Percentiles rank a stretch among this genome's conserved stretches.
Evolutionary conservation across 495 filamentous ascomycete species (phyloP).

Genomic region (Aspergillus leporis): DNA sequence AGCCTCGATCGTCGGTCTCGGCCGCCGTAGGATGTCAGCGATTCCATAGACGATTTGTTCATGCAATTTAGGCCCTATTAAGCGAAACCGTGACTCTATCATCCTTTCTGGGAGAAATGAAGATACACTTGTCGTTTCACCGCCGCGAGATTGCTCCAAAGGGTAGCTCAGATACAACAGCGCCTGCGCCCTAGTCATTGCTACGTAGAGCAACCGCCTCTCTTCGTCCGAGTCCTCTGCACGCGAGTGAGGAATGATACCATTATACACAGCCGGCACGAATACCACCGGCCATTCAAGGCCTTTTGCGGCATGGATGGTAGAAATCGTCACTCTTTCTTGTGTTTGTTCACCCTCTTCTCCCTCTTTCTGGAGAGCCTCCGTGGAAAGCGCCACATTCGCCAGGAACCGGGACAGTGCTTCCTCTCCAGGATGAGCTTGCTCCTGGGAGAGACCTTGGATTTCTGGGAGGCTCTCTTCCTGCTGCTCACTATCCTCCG

Average conservation of each 20-base stretch:
- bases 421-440: slow-evolving; percentile 57
- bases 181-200: slow-evolving; percentile 93
- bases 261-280: slow-evolving; percentile 86
- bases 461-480: slow-evolving; percentile 76
- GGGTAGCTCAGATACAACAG: slow-evolving; percentile 92
- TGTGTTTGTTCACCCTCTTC: slow-evolving; percentile 45
- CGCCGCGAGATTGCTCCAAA: slow-evolving; percentile 56
- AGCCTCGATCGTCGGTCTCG: slow-evolving; percentile 48
- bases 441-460: slow-evolving; percentile 71
- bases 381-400: slow-evolving; percentile 84
- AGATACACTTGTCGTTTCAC: slow-evolving; percentile 62
- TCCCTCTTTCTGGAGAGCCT: slow-evolving; percentile 61
- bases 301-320: slow-evolving; percentile 95
- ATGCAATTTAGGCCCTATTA: slow-evolving; percentile 57
- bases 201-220: slow-evolving; percentile 87
- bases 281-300: slow-evolving; percentile 98
- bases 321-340: slow-evolving; percentile 85
- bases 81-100: slow-evolving; percentile 50
- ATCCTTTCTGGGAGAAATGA: slow-evolving; percentile 58
- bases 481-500: slow-evolving; percentile 35
- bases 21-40: slow-evolving; percentile 61
- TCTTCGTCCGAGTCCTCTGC: slow-evolving; percentile 92
- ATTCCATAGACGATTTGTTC: slow-evolving; percentile 58
- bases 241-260: slow-evolving; percentile 91
- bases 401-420: slow-evolving; percentile 79